Evolutionary conservation across 306 rosid species (phyloP).

Genomic region (Crataegus laevigata): DNA sequence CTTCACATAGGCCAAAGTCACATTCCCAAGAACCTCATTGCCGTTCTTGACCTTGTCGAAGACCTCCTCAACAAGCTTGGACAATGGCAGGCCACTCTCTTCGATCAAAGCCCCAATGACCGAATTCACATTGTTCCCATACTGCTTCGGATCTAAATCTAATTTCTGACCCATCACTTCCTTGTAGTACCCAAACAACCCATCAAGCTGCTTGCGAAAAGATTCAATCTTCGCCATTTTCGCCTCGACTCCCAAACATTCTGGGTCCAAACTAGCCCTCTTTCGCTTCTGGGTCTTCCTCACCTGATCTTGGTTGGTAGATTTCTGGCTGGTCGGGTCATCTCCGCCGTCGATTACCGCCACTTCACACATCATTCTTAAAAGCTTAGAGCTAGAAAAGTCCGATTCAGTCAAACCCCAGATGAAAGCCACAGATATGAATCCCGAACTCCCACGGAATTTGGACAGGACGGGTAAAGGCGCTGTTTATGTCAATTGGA

Average conservation of each 20-base stretch:
- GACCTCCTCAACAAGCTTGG: constrained; percentile 64
- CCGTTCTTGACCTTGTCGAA: constrained; percentile 24
- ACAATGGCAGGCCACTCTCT: constrained; percentile 69
- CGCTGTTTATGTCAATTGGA: neutral
- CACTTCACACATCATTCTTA: constrained; percentile 29
- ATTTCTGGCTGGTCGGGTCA: constrained; percentile 15
- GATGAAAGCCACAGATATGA: neutral
- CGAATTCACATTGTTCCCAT: constrained; percentile 25
- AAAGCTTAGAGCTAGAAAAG: neutral
- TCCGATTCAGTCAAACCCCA: neutral
- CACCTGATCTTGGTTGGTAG: constrained; percentile 20
- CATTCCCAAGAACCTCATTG: constrained; percentile 19
- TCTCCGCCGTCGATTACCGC: constrained; percentile 18
- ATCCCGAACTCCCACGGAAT: neutral
- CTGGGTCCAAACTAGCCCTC: constrained; percentile 23
- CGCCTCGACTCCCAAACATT: constrained; percentile 32
- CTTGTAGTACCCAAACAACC: constrained; percentile 47
- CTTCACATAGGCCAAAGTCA: constrained; percentile 64
- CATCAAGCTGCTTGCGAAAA: constrained; percentile 47
- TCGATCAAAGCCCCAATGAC: constrained; percentile 64
- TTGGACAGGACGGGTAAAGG: neutral
- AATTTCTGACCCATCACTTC: constrained; percentile 37
- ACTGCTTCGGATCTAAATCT: constrained; percentile 26
- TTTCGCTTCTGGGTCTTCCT: constrained; percentile 52
- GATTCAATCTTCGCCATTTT: constrained; percentile 32